Evolutionary conservation across 768 basidiomycete species (phyloP).

Genomic region (Cystofilobasidium ferigula): DNA sequence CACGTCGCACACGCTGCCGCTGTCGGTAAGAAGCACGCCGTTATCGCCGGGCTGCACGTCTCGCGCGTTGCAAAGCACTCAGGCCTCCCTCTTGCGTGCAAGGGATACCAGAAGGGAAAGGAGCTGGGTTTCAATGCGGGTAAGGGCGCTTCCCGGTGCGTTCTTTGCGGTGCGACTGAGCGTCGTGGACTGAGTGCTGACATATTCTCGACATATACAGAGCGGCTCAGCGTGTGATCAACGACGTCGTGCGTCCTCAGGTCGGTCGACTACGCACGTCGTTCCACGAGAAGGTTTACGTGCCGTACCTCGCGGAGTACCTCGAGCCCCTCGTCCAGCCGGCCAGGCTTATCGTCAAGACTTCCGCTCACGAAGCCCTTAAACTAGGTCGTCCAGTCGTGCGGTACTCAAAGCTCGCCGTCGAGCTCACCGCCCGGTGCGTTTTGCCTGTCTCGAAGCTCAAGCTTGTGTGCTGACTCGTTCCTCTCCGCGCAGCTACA

Average conservation of each 20-base stretch:
- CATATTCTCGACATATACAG: background rate
- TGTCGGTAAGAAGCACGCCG: background rate
- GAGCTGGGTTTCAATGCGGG: background rate
- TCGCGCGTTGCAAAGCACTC: background rate
- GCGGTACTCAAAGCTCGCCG: background rate
- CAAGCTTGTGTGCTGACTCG: background rate
- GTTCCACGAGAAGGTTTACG: slow-evolving; percentile 29
- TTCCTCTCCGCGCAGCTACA: too few species aligned
- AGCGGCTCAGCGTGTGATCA: background rate
- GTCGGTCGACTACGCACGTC: background rate
- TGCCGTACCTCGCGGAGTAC: slow-evolving; percentile 31
- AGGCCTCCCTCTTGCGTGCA: background rate
- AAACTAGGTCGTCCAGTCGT: background rate
- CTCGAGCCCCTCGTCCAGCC: slow-evolving; percentile 27
- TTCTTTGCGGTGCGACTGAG: background rate
- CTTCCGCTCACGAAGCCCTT: background rate
- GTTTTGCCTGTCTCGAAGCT: background rate
- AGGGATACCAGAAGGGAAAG: background rate
- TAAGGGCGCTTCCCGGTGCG: background rate
- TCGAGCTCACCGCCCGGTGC: background rate
- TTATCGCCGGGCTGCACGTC: background rate
- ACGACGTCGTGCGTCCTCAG: background rate
- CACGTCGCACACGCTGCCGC: background rate
- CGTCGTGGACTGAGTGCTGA: too few species aligned
- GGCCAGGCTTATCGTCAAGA: background rate